Conservation (phyloP, 2,329 filamentous ascomycete genomes). For the Clarireedia hainanense region DNA sequence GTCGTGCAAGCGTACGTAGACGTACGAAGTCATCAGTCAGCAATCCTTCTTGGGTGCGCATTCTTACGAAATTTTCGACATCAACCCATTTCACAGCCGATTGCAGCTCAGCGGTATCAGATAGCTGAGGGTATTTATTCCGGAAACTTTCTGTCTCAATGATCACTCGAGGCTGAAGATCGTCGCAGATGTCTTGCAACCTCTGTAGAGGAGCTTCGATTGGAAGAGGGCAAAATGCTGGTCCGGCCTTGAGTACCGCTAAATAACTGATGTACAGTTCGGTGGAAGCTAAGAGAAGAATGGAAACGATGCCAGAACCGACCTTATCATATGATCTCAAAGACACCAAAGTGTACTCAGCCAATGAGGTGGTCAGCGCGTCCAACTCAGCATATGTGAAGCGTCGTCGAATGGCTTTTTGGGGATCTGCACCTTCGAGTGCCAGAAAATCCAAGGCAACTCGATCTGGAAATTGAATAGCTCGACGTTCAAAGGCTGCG, state of each 20-base stretch:
- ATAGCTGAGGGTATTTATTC: background rate
- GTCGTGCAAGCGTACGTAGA: background rate
- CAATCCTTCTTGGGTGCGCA: background rate
- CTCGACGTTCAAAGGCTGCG: background rate
- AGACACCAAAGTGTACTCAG: background rate
- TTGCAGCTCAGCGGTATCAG: background rate
- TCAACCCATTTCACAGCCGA: background rate
- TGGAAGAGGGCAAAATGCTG: slow-evolving; percentile 30
- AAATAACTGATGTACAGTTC: slow-evolving; percentile 26
- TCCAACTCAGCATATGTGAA: slow-evolving; percentile 1
- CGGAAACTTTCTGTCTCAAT: background rate
- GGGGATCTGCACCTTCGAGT: background rate
- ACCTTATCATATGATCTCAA: background rate
- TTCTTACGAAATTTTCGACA: background rate
- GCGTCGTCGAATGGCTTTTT: background rate
- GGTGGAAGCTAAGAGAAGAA: slow-evolving; percentile 21
- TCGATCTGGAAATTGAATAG: background rate
- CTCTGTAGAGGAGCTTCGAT: slow-evolving; percentile 18
- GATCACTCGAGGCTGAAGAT: background rate
- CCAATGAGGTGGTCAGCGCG: background rate
- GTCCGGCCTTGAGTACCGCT: slow-evolving; percentile 30
- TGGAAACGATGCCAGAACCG: background rate
- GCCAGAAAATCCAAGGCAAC: slow-evolving; percentile 1
- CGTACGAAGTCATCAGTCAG: background rate
- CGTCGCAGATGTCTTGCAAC: background rate